phyloP scores from a whole-genome alignment of 2,329 filamentous ascomycete genomes.

The Alternaria tenuissima region DNA sequence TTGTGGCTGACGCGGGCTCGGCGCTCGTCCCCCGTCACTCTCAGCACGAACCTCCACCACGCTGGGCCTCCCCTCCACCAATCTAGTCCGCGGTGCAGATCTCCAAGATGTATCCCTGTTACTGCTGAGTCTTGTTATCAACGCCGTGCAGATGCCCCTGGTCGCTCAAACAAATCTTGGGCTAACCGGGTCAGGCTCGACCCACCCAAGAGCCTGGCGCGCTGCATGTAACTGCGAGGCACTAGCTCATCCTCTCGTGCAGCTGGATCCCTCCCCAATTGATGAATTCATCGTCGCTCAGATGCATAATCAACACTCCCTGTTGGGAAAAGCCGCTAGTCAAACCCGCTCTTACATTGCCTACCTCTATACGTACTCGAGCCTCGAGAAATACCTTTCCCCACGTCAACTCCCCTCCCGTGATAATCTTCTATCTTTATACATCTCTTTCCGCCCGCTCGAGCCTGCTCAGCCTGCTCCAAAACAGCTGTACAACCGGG shows the following conservation, averaged over 20 bases:
- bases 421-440: conserved; percentile 21
- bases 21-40: conserved; percentile 27
- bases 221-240: conserved; percentile 47
- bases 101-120: conserved; percentile 33
- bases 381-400: conserved; percentile 20
- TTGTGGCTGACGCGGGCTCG: conserved; percentile 39
- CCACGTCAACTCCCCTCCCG: conserved; percentile 19
- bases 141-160: conserved; percentile 39
- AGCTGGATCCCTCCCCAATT: conserved; percentile 41
- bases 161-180: conserved; percentile 31
- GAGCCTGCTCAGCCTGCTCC: conserved; percentile 16
- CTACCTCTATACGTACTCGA: conserved; percentile 31
- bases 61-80: conserved; percentile 18
- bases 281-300: conserved; percentile 48
- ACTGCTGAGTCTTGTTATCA: conserved; percentile 39
- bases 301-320: conserved; percentile 44
- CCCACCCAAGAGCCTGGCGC: conserved; percentile 45
- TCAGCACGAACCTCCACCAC: conserved; percentile 23
- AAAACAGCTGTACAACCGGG: conserved; percentile 24
- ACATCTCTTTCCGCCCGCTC: conserved; percentile 15
- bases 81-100: conserved; percentile 31
- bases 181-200: conserved; percentile 34
- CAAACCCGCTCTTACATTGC: conserved; percentile 30
- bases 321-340: conserved; percentile 38
- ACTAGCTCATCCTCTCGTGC: conserved; percentile 44